A percentile compares a stretch with the other conserved stretches of the same genome.
Evolutionary conservation across 805 yeast genomes (phyloP).

Genomic region (Barnettozyma pratensis): DNA sequence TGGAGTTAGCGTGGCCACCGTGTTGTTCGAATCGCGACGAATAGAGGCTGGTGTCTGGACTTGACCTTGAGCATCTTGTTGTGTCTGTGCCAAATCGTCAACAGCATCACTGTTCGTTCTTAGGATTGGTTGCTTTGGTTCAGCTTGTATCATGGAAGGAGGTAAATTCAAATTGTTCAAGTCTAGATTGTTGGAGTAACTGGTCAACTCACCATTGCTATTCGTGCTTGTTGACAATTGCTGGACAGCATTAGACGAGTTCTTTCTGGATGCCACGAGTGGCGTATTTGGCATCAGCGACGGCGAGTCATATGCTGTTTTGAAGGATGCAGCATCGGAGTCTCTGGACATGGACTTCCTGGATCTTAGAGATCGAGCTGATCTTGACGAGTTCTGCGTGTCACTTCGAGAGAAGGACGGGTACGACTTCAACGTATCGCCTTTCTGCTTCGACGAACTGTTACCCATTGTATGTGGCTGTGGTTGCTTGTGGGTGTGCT

Average conservation of each 20-base stretch:
- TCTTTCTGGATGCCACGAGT: conserved; percentile 18
- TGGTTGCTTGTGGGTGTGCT: too few relatives aligned
- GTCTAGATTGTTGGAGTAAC: conserved; percentile 24
- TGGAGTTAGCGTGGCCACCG: neutral
- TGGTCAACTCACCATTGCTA: conserved; percentile 10
- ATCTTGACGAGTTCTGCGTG: conserved; percentile 46
- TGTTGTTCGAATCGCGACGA: conserved; percentile 6
- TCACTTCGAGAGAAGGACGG: conserved; percentile 50
- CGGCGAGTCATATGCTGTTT: conserved; percentile 28
- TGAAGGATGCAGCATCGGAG: conserved; percentile 28
- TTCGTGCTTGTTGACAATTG: conserved; percentile 11
- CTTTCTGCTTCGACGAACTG: conserved; percentile 25
- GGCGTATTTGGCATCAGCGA: conserved; percentile 24
- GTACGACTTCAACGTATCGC: conserved; percentile 22
- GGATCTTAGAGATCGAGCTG: conserved; percentile 39
- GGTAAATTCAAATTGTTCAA: conserved; percentile 40
- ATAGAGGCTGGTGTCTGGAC: neutral
- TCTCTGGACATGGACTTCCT: conserved; percentile 25
- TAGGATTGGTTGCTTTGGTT: conserved; percentile 71
- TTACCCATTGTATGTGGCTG: conserved; percentile 20
- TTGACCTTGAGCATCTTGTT: neutral
- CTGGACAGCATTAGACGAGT: conserved; percentile 17
- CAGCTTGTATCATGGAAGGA: conserved; percentile 63
- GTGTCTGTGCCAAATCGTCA: conserved; percentile 9
- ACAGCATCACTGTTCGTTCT: conserved; percentile 36